phyloP scores from a whole-genome alignment of 2,329 filamentous ascomycete species.

The Diaporthe vexans region DNA sequence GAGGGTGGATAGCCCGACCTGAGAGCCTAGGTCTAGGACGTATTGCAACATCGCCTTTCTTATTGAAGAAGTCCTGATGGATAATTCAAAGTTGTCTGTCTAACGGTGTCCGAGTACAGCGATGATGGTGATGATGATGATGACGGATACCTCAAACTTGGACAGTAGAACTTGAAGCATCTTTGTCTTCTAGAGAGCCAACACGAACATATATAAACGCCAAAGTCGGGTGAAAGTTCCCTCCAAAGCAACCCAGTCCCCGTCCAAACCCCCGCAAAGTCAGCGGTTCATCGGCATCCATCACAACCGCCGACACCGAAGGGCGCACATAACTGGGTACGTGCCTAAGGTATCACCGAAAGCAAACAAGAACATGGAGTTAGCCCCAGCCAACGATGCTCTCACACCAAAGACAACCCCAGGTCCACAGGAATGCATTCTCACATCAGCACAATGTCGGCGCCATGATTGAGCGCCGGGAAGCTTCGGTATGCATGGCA shows the following conservation, averaged over 20 bases:
- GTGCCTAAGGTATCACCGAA: background rate
- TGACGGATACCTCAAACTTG: background rate
- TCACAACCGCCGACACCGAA: constrained; percentile 15
- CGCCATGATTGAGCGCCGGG: background rate
- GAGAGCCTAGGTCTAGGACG: constrained; percentile 11
- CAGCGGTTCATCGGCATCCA: background rate
- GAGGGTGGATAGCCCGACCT: constrained; percentile 3
- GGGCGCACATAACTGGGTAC: background rate
- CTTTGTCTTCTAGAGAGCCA: background rate
- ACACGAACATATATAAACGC: background rate
- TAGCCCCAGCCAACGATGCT: background rate
- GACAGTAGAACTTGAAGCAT: background rate
- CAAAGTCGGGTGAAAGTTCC: background rate
- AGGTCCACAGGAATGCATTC: background rate
- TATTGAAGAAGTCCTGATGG: background rate
- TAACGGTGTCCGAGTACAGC: no score
- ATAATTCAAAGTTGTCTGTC: no score
- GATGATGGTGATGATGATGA: background rate
- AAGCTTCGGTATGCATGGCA: background rate
- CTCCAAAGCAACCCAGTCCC: background rate
- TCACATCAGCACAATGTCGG: constrained; percentile 11
- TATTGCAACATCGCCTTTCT: constrained; percentile 23
- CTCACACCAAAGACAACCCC: background rate
- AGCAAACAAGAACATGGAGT: background rate
- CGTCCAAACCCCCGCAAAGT: constrained; percentile 1